Base-by-base conservation (phyloP, 352 stramenopile species). In the Thraustochytrium sp. region DNA sequence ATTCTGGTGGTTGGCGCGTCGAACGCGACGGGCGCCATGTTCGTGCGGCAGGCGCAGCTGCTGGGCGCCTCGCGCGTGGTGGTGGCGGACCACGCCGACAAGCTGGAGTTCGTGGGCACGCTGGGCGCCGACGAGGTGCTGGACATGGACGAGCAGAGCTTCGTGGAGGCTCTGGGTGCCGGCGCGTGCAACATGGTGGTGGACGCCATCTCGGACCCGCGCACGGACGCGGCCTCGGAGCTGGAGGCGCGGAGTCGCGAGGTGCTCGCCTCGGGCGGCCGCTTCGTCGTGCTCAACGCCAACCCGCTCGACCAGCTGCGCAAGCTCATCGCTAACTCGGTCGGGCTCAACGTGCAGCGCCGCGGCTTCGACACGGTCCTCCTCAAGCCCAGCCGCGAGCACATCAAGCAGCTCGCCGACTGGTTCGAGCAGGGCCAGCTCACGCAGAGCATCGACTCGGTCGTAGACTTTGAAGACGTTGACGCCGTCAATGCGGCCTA, bases 1-100 rank as follows among this genome's bases (percentile, higher is more conserved):
- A 68, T 80, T 13, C 76, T 64, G 53, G 68, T 80, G 23, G 63
- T 80, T 72, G 68, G 68, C 48, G 68, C 68, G n/a, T 46, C 42
- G 37, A 53, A 80, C 38, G 68, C 44, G 23, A 80, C 68, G 3
- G 68, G 68, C 4, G 48, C 13, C 37, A 80, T 80, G 68, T 80
- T 80, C 51, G 40, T 44, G 5, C 31, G 40, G 23, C 68, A 80
- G 31, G 68, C 68, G 4, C 31, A 51, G 13, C 31, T 80, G 18
- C 34, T 72, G 68, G 44, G 44, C 68, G 68, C 68, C 5, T 18
- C 5, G 5, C 76, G 63, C 23, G 51, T 80, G 23, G 63, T 80
- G 1, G 44, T 80, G 13, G 48, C 31, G 13, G 48, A 46, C 42
- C 29, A 48, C 26, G 68, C 18, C 0, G 13, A 40, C 44, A 63